Evolutionary conservation across 2,329 filamentous ascomycete genomes (phyloP).

Genomic region (Tolypocladium pustulatum): DNA sequence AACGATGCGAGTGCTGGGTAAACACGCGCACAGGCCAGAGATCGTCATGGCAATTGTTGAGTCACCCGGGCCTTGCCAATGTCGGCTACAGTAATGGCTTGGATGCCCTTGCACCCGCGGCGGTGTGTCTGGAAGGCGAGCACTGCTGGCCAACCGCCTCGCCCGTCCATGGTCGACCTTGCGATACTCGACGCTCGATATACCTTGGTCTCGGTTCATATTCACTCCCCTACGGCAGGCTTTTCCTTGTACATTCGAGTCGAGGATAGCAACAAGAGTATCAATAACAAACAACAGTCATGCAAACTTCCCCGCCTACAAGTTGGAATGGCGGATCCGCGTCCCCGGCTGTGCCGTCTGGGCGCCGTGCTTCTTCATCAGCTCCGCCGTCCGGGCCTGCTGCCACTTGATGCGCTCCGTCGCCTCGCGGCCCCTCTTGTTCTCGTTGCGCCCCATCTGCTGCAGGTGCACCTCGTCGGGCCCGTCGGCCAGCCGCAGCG

Average conservation of each 20-base stretch:
- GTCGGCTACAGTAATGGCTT: no score
- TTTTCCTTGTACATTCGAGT: background rate
- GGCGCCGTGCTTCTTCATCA: constrained; percentile 50
- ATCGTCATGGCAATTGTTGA: background rate
- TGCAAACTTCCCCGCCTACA: constrained; percentile 20
- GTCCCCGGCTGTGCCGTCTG: constrained; percentile 37
- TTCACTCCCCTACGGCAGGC: background rate
- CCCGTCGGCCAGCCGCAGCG: constrained; percentile 79
- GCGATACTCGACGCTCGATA: background rate
- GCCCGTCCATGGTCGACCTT: background rate
- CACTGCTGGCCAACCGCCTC: background rate
- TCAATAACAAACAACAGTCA: background rate
- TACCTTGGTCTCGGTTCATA: background rate
- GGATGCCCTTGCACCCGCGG: background rate
- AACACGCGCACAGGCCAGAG: constrained; percentile 1
- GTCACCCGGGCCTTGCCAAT: background rate
- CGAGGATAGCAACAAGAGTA: constrained; percentile 1
- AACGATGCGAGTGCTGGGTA: background rate
- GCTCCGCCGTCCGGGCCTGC: constrained; percentile 50
- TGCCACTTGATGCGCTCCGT: constrained; percentile 54
- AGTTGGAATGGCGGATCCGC: constrained; percentile 36
- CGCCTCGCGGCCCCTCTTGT: constrained; percentile 53
- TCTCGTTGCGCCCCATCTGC: constrained; percentile 74
- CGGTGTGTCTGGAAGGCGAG: background rate
- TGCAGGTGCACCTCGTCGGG: constrained; percentile 91